Percentiles rank a stretch among this genome's conserved stretches.
Evolutionary conservation across 179 eudicot genomes (phyloP).

Genomic region (Patellifolia procumbens): DNA sequence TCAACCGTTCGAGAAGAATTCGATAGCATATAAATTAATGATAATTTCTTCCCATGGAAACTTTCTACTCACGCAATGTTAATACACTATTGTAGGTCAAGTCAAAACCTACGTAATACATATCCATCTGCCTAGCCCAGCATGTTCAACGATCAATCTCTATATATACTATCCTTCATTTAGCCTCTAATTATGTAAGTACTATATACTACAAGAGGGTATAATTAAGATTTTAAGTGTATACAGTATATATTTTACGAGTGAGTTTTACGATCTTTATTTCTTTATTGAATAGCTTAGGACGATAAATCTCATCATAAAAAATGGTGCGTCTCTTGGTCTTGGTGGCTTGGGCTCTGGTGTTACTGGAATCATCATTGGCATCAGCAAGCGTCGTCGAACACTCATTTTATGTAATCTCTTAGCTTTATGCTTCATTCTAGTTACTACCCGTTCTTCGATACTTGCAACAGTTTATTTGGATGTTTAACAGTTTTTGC

Average conservation of each 20-base stretch:
- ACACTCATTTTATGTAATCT: slow-evolving; percentile 43
- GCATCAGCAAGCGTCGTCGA: slow-evolving; percentile 42
- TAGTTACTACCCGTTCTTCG: no score
- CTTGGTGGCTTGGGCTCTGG: slow-evolving; percentile 26
- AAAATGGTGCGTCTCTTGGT: slow-evolving; percentile 8
- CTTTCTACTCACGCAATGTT: background rate
- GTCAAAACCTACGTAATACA: background rate
- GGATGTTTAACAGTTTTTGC: no score
- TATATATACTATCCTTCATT: background rate
- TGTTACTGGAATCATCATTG: slow-evolving; percentile 28
- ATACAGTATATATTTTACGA: background rate
- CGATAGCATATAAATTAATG: background rate
- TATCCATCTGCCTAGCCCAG: background rate
- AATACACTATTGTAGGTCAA: background rate
- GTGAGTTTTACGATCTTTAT: background rate
- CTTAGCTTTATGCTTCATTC: background rate
- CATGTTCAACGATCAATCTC: background rate
- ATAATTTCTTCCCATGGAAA: background rate
- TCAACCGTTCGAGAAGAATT: background rate
- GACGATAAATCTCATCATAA: background rate
- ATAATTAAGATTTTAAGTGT: background rate
- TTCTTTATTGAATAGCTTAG: background rate
- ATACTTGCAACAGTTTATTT: no score
- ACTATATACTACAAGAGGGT: background rate
- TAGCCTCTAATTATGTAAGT: background rate